Evolutionary conservation across 306 rosid genomes (phyloP).

Genomic region (Inga leiocalycina): DNA sequence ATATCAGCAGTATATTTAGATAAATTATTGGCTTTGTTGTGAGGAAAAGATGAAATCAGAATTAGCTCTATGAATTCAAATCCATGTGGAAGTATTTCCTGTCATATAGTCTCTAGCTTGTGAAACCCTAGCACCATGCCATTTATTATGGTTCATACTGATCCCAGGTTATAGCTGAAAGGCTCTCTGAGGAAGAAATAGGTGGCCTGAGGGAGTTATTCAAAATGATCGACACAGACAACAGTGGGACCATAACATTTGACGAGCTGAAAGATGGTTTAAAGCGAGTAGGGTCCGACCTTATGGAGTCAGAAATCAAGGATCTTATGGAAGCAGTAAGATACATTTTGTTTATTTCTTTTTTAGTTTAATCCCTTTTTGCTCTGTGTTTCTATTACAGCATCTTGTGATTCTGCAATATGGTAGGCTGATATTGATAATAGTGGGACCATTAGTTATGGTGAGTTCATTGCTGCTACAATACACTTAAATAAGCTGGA

Average conservation of each 20-base stretch:
- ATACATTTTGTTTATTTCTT: not conserved
- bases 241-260: conserved; percentile 64
- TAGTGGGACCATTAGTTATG: conserved; percentile 59
- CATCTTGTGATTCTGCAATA: conserved; percentile 7
- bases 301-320: conserved; percentile 67
- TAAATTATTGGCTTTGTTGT: not conserved
- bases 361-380: not conserved
- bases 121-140: conserved; percentile 11
- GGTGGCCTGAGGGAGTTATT: conserved; percentile 65
- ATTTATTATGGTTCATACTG: conserved; percentile 24
- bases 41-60: not conserved
- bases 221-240: conserved; percentile 62
- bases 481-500: conserved; percentile 63
- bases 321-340: conserved; percentile 74
- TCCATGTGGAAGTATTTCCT: not conserved
- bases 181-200: conserved; percentile 68
- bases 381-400: conserved; percentile 1
- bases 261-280: conserved; percentile 65
- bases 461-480: conserved; percentile 68
- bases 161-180: conserved; percentile 61
- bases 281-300: conserved; percentile 64
- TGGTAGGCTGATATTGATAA: conserved; percentile 60
- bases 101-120: conserved; percentile 12
- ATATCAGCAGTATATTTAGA: not conserved
- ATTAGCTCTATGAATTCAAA: not conserved